A percentile compares a stretch with the other conserved stretches of the same genome.
phyloP scores from a whole-genome alignment of 78 protist species.

The Dictyostelium capitatum region DNA sequence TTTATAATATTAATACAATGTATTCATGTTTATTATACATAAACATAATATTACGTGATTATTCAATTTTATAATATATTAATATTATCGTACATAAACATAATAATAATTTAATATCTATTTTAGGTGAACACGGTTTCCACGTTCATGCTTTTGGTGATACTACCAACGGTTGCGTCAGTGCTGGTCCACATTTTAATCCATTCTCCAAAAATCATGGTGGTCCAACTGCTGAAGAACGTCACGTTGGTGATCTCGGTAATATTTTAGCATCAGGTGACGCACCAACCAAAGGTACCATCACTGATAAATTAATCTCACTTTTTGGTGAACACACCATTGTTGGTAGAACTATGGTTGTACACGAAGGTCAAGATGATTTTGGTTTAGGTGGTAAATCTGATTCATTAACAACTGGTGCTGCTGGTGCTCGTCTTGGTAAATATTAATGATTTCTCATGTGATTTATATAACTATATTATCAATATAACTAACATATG shows the following conservation, averaged over 20 bases:
- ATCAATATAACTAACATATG: no score
- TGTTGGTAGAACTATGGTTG: slow-evolving; percentile 90
- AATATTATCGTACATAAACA: no score
- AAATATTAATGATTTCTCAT: neutral
- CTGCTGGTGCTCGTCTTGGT: slow-evolving; percentile 93
- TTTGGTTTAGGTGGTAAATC: slow-evolving; percentile 91
- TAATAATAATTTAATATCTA: neutral
- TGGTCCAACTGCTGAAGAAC: slow-evolving; percentile 69
- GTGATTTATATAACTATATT: no score
- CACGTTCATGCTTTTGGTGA: slow-evolving; percentile 89
- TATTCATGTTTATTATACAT: no score
- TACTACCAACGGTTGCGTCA: slow-evolving; percentile 83
- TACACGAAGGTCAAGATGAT: slow-evolving; percentile 88
- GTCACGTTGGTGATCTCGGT: slow-evolving; percentile 91
- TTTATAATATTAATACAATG: no score
- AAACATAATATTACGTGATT: no score
- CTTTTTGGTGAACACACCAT: slow-evolving; percentile 85
- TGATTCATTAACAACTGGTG: slow-evolving; percentile 90
- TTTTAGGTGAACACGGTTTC: slow-evolving; percentile 81
- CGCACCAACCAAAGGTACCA: slow-evolving; percentile 45
- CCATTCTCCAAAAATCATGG: slow-evolving; percentile 89
- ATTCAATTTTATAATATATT: no score
- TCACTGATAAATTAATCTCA: slow-evolving; percentile 72
- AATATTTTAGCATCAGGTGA: slow-evolving; percentile 72
- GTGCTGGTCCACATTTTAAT: slow-evolving; percentile 92